Evolutionary conservation across 768 basidiomycete genomes (phyloP).

Genomic region (Lactarius vividus): DNA sequence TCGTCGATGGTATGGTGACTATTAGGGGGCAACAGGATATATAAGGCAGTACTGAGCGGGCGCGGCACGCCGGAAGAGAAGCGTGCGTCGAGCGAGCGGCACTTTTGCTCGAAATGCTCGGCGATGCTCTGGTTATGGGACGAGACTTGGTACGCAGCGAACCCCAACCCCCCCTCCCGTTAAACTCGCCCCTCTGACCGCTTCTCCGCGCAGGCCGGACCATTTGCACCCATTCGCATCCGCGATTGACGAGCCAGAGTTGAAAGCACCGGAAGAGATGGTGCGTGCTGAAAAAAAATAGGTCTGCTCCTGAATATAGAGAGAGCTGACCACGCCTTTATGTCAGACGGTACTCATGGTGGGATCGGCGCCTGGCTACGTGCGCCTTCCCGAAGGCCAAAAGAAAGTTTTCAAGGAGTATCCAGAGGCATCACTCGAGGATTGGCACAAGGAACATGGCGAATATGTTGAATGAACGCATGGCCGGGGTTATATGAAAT

Average conservation of each 20-base stretch:
- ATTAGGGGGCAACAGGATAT: conserved; percentile 41
- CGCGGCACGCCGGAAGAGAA: conserved; percentile 50
- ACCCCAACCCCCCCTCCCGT: neutral
- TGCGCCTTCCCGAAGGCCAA: conserved; percentile 58
- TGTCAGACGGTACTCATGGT: conserved; percentile 2
- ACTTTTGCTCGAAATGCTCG: conserved; percentile 63
- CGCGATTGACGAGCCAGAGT: conserved; percentile 59
- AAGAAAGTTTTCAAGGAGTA: conserved; percentile 49
- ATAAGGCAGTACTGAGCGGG: conserved; percentile 55
- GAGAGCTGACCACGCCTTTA: neutral
- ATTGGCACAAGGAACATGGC: conserved; percentile 56
- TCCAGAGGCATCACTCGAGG: conserved; percentile 47
- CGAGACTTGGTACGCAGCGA: conserved; percentile 46
- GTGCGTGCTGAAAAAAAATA: conserved; percentile 36
- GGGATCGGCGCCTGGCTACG: conserved; percentile 55
- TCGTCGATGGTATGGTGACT: neutral
- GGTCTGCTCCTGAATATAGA: neutral
- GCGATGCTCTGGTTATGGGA: conserved; percentile 69
- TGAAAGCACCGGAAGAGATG: conserved; percentile 49
- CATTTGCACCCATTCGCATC: conserved; percentile 66
- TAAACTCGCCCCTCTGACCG: neutral
- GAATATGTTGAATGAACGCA: conserved; percentile 37
- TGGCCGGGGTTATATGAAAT: neutral
- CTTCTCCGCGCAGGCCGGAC: conserved; percentile 48
- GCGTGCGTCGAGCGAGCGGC: conserved; percentile 53